Evolutionary conservation across 2,329 filamentous ascomycete species (phyloP), one percentile per base, ranked within the genome.

Genomic region (Sordariomycetes sp.): DNA sequence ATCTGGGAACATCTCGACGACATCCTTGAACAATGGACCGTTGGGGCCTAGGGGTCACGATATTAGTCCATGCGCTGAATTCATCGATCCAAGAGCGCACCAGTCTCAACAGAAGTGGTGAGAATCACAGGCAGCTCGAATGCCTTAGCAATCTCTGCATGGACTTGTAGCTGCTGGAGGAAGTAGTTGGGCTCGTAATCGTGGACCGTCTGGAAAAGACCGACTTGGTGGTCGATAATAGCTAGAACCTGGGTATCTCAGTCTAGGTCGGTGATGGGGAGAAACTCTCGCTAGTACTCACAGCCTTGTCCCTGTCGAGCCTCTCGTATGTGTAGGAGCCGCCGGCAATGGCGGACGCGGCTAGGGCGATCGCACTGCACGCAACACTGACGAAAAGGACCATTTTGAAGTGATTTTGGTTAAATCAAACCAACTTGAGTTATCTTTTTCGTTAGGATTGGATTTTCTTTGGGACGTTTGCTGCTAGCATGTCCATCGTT

Each of bases 91-190:
- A n/a, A n/a, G n/a, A n/a, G n/a, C n/a, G n/a, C 43, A 64, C 63
- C 66, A 27, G 54, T 59, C 46, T 86, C 69, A 4, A 79, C 76
- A 6, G 80, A 86, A 5, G 76, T 82, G 8, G 79, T 82, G 61
- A 87, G 54, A 38, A 88, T 64, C 6, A 80, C 73, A 5, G 83
- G 82, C 4, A 85, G 51, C 46, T 78, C 58, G 48, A 86, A 87
- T 35, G 76, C 57, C 35, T 77, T 71, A 36, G 73, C 81, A 3
- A 86, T 51, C 6, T 71, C 70, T 14, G 80, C 71, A 44, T 86
- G 82, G 2, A 76, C 81, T 27, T 83, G 58, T 42, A 86, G 75
- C 53, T 74, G 74, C 50, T 80, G 72, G 40, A 71, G 68, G 64
- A 74, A 87, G 23, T 79, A 66, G 8, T 68, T 73, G 10, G 75